Evolutionary conservation across 2,329 filamentous ascomycete species (phyloP), one percentile per base, ranked within the genome.

Genomic region (Fusarium sp.): DNA sequence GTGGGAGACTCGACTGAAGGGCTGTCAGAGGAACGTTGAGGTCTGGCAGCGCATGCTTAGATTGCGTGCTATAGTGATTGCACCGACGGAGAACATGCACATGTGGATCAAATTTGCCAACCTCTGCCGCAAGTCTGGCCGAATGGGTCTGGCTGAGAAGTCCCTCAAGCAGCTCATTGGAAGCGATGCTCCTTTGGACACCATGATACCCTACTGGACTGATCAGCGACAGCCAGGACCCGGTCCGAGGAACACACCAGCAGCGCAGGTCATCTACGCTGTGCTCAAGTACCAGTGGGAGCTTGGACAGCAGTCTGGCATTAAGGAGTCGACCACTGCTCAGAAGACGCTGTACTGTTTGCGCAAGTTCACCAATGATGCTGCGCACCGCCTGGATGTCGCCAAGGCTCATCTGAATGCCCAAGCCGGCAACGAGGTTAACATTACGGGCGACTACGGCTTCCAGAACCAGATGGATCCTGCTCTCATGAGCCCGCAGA

Each of bases 31-130:
- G 54, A 97, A 98, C 70, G 93, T 97, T 19, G 95, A 99, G 72
- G 92, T 98, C 4, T 99, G 95, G 95, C 93, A 97, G 74, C 88
- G 95, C 58, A 98, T 98, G 92, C 87, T 99, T 52, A 95, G 97
- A 73, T 88, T 99, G 29, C 88, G 95, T 58, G 91, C 93, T 19
- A 83, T 99, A 47, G 95, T 99, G 57, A 94, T 98, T 60, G 89
- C 89, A 1, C 94, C 96, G 0, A 87, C 87, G 31, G 93, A 99
- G 75, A 97, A 97, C 72, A 92, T 96, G 82, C 91, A 96, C 71
- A 99, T 99, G 93, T 97, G 93, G 88, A 98, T 99, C 81, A 99
- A 99, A 75, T 99, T 97, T 75, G 92, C 95, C 71, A 99, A 98
- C 71, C 86, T 99, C 6, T 99, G 96, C 77, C 91, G 96, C 71